phyloP scores from a whole-genome alignment of 768 basidiomycete species.

The Lentinus tigrinus region DNA sequence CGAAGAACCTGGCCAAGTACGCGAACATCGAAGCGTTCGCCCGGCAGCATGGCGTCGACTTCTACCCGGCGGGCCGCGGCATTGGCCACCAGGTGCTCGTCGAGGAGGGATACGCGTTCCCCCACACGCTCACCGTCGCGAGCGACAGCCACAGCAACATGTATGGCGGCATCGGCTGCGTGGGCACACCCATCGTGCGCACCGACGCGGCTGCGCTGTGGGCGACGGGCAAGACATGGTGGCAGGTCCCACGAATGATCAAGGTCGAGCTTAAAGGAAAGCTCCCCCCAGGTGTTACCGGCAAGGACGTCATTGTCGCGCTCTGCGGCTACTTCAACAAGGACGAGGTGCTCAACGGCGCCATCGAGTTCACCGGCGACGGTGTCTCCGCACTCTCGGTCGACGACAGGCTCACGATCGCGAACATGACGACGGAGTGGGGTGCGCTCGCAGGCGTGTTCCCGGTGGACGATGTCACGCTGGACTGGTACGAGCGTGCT shows the following conservation, averaged over 20 bases:
- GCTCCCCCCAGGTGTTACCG: constrained; percentile 87
- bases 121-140: constrained; percentile 91
- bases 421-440: constrained; percentile 99
- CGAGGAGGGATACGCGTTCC: constrained; percentile 98
- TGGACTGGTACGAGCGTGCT: constrained; percentile 82
- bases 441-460: constrained; percentile 95
- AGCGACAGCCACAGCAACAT: constrained; percentile 98
- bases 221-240: constrained; percentile 99
- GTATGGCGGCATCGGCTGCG: constrained; percentile 97
- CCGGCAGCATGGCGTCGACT: constrained; percentile 80
- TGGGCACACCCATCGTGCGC: constrained; percentile 96
- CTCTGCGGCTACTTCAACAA: constrained; percentile 94
- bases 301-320: constrained; percentile 97
- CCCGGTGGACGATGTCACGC: constrained; percentile 80
- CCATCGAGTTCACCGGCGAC: constrained; percentile 93
- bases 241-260: constrained; percentile 97
- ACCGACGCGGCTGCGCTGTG: constrained; percentile 94
- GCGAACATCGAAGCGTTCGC: constrained; percentile 90
- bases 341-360: constrained; percentile 95
- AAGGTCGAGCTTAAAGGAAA: constrained; percentile 87
- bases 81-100: constrained; percentile 98
- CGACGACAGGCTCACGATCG: constrained; percentile 92
- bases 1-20: constrained; percentile 91
- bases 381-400: constrained; percentile 76
- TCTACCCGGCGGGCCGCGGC: constrained; percentile 95